Base-by-base conservation (phyloP, 2,329 filamentous ascomycete genomes). In the Apiospora kogelbergensis region DNA sequence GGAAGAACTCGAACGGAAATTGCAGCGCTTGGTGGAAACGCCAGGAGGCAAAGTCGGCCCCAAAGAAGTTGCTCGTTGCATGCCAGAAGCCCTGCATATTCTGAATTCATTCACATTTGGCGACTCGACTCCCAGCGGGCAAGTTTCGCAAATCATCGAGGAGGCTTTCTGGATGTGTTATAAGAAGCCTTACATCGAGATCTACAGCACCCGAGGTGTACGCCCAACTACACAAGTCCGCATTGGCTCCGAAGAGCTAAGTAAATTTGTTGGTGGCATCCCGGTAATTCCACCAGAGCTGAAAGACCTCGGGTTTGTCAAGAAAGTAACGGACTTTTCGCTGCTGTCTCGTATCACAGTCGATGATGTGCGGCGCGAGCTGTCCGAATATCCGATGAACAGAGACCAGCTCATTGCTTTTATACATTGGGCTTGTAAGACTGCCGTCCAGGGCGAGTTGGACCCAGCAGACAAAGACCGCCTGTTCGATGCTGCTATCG, bases 161-260 rank as follows among this genome's bases (percentile, higher is more conserved):
- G 93, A 98, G 80, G 93, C 94, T 0, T 99, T 99, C 78, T 99
- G 96, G 96, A 97, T 90, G 44, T 95, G 93, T 71, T 96, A 93
- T 76, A 91, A 89, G 77, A 91, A 91, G 72, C 90, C 93, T 2
- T 91, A 89, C 0, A 94, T 98, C 69, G 95, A 98, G 76, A 88
- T 98, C 7, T 90, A 97, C 72, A 98, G 95, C 1, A 97, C 92
- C 24, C 89, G 91, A 69, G 97, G 97, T 68, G 90, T 99, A 7
- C 84, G 98, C 67, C 89, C 92, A n/a, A 97, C 93, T 44, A 89
- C 92, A 15, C 88, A 92, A 73, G 93, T 98, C 44, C 92, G 96
- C 42, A 87, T 97, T 73, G 92, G 84, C 78, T 82, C 91, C 78
- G 78, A 93, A 83, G 84, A 90, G 73, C 78, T 91, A 66, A 84